Evolutionary conservation across 164 flowering plant species (phyloP), one percentile per base, ranked within the genome.

Genomic region (Sedum album): DNA sequence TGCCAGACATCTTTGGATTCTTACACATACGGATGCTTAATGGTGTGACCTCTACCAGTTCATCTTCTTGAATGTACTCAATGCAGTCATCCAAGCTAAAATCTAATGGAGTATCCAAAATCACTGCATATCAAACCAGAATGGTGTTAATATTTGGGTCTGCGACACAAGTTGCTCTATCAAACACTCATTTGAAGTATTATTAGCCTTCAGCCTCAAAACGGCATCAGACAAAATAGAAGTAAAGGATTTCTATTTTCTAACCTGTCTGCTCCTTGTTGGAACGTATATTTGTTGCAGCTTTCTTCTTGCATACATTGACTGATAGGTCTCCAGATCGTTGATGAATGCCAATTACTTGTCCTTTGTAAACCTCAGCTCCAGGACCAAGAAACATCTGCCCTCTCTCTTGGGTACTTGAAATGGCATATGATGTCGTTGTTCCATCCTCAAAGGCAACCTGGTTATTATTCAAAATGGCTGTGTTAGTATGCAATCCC

Each of bases 51-150:
- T 94, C 99, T 55, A 91, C 97, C 65, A 91, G 79, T 74, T 94
- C 99, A 79, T 94, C 97, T 81, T 91, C 97, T 78, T 94, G 91
- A 71, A 94, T 94, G 80, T 91, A 94, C 71, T 94, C 97, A 51
- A 91, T 94, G 81, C 97, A 94, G 81, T 94, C 99, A 66, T 94
- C 97, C 62, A 94, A 76, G 84, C 96, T 94, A 67, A 87, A 94
- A 36, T 81, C 87, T 81, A 91, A 66, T 6, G 92, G 88, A 4
- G 90, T 79, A 75, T 92, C 96, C 65, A 92, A 88, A 68, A 88
- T 79, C 66, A 92, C 94, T 91, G 89, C 82, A 82, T 31, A n/a
- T n/a, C 28, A 2, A 57, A 48, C 60, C 39, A 69, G 63, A 21
- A 26, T 38, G 48, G 6, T 28, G 14, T 39, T 5, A 64, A 23